phyloP scores from a whole-genome alignment of 1,284 basidiomycete species.

The Ceratobasidium sp. region DNA sequence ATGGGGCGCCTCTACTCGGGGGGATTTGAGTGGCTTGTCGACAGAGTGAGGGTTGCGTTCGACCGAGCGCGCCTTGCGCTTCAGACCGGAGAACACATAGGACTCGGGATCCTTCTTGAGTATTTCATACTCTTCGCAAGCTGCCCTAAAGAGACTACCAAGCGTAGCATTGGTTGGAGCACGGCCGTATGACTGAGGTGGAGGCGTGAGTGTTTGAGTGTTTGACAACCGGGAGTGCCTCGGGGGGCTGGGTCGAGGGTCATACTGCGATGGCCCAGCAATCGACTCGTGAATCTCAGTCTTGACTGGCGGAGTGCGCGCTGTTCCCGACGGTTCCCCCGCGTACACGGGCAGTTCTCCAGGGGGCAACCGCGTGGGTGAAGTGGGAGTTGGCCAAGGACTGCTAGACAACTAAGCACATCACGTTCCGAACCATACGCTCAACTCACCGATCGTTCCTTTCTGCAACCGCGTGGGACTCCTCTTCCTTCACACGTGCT shows the following conservation, averaged over 20 bases:
- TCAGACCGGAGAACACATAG: neutral
- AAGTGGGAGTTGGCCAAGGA: constrained; percentile 8
- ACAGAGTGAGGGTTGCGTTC: neutral
- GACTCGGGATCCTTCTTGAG: constrained; percentile 5
- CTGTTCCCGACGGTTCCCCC: constrained; percentile 1
- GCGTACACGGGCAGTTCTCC: neutral
- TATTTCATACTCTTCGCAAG: constrained; percentile 19
- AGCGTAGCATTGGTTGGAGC: neutral
- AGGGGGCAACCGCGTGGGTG: neutral
- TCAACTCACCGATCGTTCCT: neutral
- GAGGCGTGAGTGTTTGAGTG: no score
- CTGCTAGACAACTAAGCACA: neutral
- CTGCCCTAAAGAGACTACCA: neutral
- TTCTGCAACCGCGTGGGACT: neutral
- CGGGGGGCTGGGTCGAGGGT: neutral
- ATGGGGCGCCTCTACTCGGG: no score
- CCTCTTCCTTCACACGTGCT: neutral
- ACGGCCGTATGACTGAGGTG: neutral
- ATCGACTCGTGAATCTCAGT: neutral
- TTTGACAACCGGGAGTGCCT: no score
- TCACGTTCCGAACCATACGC: neutral
- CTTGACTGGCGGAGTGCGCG: neutral
- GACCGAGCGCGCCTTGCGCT: neutral
- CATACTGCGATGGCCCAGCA: neutral
- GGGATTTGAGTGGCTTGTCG: neutral